A percentile compares a stretch with the other conserved stretches of the same genome.
Conservation (phyloP, 176 grass and related monocot genomes). For the Guadua angustifolia region DNA sequence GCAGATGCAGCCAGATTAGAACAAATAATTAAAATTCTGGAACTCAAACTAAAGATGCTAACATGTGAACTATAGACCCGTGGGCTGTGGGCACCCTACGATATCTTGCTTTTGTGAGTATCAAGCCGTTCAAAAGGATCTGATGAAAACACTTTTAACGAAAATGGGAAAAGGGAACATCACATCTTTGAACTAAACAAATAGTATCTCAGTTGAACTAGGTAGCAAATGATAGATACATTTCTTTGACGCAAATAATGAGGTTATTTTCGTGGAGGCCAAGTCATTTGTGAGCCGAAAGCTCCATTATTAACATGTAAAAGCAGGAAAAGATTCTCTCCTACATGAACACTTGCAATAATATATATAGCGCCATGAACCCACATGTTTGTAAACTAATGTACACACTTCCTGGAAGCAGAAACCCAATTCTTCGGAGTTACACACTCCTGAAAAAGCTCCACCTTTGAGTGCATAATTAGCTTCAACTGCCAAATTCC, state of each 20-base stretch:
- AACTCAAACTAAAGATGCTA: not conserved
- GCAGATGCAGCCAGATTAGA: not conserved
- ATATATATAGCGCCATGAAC: not conserved
- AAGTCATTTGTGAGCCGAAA: not conserved
- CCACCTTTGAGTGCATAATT: not conserved
- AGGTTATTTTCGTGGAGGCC: not conserved
- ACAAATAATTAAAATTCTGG: not conserved
- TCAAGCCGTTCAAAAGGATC: not conserved
- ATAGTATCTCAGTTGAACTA: not conserved
- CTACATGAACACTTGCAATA: not conserved
- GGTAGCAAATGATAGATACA: not conserved
- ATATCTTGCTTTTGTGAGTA: not conserved
- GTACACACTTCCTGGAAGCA: not conserved
- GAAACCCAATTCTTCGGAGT: not conserved
- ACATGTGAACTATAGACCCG: constrained; percentile 1
- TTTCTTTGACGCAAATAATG: not conserved
- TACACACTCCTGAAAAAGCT: not conserved
- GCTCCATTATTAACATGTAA: not conserved
- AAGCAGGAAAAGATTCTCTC: constrained; percentile 15
- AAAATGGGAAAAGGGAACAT: not conserved
- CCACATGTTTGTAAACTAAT: not conserved
- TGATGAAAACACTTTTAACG: not conserved
- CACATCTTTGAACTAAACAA: not conserved
- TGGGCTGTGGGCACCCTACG: not conserved
- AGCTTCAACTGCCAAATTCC: constrained; percentile 20